Base-by-base conservation (phyloP, 495 filamentous ascomycete genomes). In the Amorphotheca resinae region DNA sequence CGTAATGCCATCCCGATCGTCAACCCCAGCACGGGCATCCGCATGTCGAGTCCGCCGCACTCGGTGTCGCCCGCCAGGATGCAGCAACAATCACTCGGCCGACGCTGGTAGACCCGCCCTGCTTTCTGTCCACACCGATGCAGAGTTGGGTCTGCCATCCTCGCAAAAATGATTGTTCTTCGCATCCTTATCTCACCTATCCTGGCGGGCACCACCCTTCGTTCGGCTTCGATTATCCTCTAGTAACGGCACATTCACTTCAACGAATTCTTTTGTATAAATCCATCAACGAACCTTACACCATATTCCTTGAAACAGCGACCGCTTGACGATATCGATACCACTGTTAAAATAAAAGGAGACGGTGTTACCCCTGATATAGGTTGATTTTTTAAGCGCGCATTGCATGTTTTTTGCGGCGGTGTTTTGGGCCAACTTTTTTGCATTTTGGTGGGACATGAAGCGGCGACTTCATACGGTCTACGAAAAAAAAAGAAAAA, bases 1-100 rank as follows among this genome's bases (percentile, higher is more conserved):
- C 84, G 89, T 53, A 96, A 95, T 59, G 86, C 91, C 52, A 99
- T 99, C 52, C 93, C 91, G 14, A 99, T 99, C 60, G 81, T 99
- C 65, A 95, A 99, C 72, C 91, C 91, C 25, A 82, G 70, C 47
- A 96, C 93, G 23, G 87, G 91, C 48, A 76, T 89, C 64, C 77
- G 75, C 50, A 49, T 49, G 42, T 43, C 44, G 64, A 94, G 87
- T 68, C 93, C 91, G 51, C 89, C 91, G 2, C 82, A 76, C 38
- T 93, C 86, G 45, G 82, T 94, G 54, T 91, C 87, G 38, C 86
- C 87, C 42, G 78, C 69, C 58, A 73, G 86, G 68, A 82, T 89
- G 80, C 83, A 87, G 69, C 35, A 39, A 44, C 35, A 39, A 46
- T 48, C 31, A 38, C 56, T 65, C 44, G 56, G 57, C 49, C 60